Evolutionary conservation across 164 flowering plant species (phyloP), one percentile per base, ranked within the genome.

Genomic region (Tetrastigma voinierianum): DNA sequence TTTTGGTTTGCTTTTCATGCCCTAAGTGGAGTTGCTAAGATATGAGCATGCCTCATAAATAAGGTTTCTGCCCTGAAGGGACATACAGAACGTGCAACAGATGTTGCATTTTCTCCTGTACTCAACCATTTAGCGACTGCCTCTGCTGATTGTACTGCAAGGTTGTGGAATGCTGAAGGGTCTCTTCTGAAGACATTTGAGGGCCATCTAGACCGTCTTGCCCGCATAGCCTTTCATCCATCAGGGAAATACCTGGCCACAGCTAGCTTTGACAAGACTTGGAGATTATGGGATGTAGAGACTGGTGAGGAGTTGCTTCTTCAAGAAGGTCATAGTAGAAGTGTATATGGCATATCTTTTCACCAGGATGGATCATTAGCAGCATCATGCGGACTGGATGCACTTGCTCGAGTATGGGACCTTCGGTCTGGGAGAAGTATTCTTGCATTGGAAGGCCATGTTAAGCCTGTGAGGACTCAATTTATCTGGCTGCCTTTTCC

Each of bases 371-470:
- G 99, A 56, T 90, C 99, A 49, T 72, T 96, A 59, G 97, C 72
- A 21, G 97, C 96, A 64, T 90, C 99, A 51, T 91, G 95, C 76
- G 99, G 98, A 46, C 76, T 93, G 48, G 99, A 96, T 84, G 73
- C 99, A 47, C 88, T 96, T 75, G 88, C 90, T 57, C 92, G 99
- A 69, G 97, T 96, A 45, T 96, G 98, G 99, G 99, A 96, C 72
- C 95, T 93, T 46, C 96, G 99, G 21, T 81, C 91, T 12, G 98
- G 99, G 51, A 84, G 90, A 78, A 93, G 97, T 72, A 76, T 93
- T 70, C 85, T 96, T 72, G 88, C 96, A 20, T 84, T 96, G 65
- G 96, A 93, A 83, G 99, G 99, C 62, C 99, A 96, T 77, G 90
- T 93, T 67, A 96, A 96, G 67, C 93, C 96, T 11, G 98, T 93